A percentile compares a stretch with the other conserved stretches of the same genome.
Evolutionary conservation across 192 early-diverging fungal genomes (phyloP).

Genomic region (Rhizoclosmatium globosum): DNA sequence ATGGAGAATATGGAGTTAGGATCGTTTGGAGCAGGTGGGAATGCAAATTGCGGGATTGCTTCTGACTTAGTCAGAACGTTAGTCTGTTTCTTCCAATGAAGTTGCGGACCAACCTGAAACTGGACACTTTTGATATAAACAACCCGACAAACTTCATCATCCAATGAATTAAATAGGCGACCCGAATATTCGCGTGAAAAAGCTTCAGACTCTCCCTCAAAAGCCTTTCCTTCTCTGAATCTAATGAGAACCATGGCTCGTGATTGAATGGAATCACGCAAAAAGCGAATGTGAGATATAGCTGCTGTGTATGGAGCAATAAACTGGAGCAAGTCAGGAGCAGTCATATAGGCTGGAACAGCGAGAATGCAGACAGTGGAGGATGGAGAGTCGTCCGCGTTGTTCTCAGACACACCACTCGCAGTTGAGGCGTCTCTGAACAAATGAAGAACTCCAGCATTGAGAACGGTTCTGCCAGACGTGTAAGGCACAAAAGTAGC

Average conservation of each 20-base stretch:
- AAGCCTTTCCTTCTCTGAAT: constrained; percentile 66
- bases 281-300: constrained; percentile 77
- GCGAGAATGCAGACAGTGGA: constrained; percentile 76
- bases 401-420: background rate
- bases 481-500: constrained; percentile 44
- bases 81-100: background rate
- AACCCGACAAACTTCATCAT: constrained; percentile 70
- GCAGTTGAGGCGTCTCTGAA: constrained; percentile 59
- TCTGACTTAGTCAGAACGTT: background rate
- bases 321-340: constrained; percentile 90
- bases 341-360: constrained; percentile 88
- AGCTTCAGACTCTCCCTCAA: constrained; percentile 54
- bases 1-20: constrained; percentile 37
- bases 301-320: constrained; percentile 71
- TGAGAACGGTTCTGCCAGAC: constrained; percentile 49
- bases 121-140: constrained; percentile 80
- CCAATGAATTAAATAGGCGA: constrained; percentile 83
- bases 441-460: constrained; percentile 71
- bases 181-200: constrained; percentile 88
- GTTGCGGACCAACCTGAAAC: constrained; percentile 62
- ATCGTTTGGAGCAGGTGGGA: constrained; percentile 42
- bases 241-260: constrained; percentile 89
- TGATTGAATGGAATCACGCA: constrained; percentile 81
- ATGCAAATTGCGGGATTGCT: constrained; percentile 1
- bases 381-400: background rate